Evolutionary conservation across 148 eudicot genomes (phyloP), one percentile per base, ranked within the genome.

Genomic region (Persicaria tinctoria): DNA sequence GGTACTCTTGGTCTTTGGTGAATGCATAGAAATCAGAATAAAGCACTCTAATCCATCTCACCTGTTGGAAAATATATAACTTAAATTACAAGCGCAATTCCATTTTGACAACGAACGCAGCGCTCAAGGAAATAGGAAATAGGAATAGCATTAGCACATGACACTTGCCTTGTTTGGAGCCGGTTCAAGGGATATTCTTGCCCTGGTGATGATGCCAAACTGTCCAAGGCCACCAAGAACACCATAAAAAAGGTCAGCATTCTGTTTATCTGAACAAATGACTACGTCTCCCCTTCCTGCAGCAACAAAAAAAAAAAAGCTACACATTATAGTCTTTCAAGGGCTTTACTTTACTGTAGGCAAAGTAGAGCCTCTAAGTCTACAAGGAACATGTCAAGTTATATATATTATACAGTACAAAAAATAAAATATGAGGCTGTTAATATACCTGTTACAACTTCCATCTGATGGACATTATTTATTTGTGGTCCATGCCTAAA

Each of bases 11-110:
- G 85, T 95, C 98, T 46, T 85, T 82, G 79, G 92, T 83, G 77
- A 95, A 95, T 71, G 73, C 59, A 17, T 82, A 73, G 77, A 92
- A 92, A 70, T 95, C 98, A 48, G 88, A 84, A 73, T 95, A 95
- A 2, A 95, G 85, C 80, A 86, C 88, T 83, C 91, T 87, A 32
- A 90, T 95, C 98, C 98, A 95, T 84, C 89, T 89, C 50, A 95
- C 98, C 98, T 94, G 93, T 70, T n/a, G 72, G 69, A 44, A 73
- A 41, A 3, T 54, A 66, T 18, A 20, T 16, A 5, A 5, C 16
- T 56, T 4, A 63, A 14, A 64, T 55, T n/a, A 13, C 17, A 55
- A 55, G 14, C 16, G 6, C 20, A 55, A 16, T 16, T 55, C 14
- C 16, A 55, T 55, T 4, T 55, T 55, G 17, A 50, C 53, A 50